phyloP scores from a whole-genome alignment of 2,329 filamentous ascomycete genomes.

The Drechslerella coelobrocha region DNA sequence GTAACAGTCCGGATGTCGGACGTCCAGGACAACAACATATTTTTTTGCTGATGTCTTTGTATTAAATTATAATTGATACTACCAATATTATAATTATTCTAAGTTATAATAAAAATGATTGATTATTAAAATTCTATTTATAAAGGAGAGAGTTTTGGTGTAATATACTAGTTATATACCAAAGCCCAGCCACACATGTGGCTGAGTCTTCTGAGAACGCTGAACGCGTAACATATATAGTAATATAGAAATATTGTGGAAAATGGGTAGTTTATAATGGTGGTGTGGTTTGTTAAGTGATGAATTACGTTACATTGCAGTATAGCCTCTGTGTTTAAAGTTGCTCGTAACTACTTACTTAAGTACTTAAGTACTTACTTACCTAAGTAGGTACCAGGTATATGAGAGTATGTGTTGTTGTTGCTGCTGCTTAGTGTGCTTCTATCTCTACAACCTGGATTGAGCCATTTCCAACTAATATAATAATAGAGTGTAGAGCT shows the following conservation, averaged over 20 bases:
- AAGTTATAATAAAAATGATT: no score
- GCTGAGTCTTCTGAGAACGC: no score
- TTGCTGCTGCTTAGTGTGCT: no score
- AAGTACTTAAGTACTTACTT: conserved; percentile 8
- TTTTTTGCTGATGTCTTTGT: not conserved
- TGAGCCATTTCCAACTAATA: not conserved
- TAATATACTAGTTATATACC: no score
- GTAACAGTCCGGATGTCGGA: no score
- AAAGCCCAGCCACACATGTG: no score
- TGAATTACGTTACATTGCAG: not conserved
- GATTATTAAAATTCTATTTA: no score
- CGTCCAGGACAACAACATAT: no score
- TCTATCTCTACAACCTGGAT: no score
- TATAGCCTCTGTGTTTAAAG: no score
- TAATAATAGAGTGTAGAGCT: not conserved
- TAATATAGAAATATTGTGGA: not conserved
- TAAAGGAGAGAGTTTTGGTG: no score
- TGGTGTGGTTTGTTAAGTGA: not conserved
- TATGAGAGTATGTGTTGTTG: not conserved
- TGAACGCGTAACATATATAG: no score
- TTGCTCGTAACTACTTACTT: not conserved
- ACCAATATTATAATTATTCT: not conserved
- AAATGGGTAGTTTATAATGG: not conserved
- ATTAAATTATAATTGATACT: not conserved
- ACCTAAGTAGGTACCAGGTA: not conserved